Percentiles rank a stretch among this genome's conserved stretches.
These are phyloP conservation scores for Phascolomyces articulosus DNA, from an alignment of 371 early-diverging fungal species.

Conservation along the genomic window DNA sequence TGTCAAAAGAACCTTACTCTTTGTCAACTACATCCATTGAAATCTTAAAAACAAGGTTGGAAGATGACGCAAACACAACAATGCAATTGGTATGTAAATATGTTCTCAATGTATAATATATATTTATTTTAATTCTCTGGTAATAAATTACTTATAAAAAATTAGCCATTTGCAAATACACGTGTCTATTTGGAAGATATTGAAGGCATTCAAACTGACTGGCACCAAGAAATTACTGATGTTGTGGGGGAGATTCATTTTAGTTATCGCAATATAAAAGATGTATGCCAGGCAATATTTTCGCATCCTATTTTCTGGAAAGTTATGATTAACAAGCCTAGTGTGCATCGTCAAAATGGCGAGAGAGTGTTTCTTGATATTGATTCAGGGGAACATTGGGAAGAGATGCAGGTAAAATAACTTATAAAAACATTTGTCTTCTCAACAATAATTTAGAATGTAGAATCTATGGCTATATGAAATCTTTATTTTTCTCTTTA, in stretches of 20 bases:
- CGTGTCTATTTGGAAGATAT: background rate
- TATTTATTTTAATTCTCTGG: background rate
- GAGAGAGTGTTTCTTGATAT: background rate
- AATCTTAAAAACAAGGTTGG: background rate
- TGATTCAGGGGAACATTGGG: background rate
- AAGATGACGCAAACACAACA: background rate
- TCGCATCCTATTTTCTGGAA: background rate
- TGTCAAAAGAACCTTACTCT: background rate
- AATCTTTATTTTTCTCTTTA: no score
- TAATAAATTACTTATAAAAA: no score
- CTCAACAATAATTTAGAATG: background rate
- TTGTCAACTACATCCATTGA: background rate
- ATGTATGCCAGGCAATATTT: background rate
- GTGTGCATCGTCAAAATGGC: background rate
- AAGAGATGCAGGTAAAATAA: background rate
- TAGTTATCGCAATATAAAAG: background rate
- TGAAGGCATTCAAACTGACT: background rate
- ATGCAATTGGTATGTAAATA: background rate
- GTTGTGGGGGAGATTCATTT: background rate
- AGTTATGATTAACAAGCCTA: background rate
- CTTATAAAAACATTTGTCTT: background rate
- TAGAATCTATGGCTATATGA: no score
- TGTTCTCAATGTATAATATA: background rate
- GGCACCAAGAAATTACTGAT: background rate
- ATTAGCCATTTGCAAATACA: background rate